Evolutionary conservation across 2,329 filamentous ascomycete species (phyloP).

Genomic region (Diaporthe citriasiana): DNA sequence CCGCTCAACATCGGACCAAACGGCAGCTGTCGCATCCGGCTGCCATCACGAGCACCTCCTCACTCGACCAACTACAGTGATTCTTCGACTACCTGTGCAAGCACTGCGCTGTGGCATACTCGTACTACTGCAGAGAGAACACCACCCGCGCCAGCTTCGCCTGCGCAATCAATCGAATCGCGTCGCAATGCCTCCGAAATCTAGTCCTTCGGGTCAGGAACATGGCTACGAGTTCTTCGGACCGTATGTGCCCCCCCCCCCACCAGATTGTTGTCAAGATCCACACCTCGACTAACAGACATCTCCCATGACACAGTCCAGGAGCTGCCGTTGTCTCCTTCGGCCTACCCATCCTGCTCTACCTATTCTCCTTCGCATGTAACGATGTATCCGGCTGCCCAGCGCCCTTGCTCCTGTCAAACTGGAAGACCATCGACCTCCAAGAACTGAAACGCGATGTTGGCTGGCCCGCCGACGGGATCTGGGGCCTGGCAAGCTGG

Average conservation of each 20-base stretch:
- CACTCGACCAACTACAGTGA: neutral
- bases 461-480: constrained; percentile 82
- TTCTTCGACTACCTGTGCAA: neutral
- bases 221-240: constrained; percentile 68
- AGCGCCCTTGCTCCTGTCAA: constrained; percentile 82
- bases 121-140: neutral
- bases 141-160: constrained; percentile 4
- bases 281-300: neutral
- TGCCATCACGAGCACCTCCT: neutral
- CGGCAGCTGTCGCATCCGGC: constrained; percentile 27
- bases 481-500: constrained; percentile 78
- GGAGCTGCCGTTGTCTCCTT: constrained; percentile 85
- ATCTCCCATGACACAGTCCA: constrained; percentile 63
- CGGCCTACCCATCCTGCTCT: constrained; percentile 83
- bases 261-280: neutral
- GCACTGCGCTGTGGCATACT: neutral
- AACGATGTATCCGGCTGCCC: constrained; percentile 95
- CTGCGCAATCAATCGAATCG: neutral
- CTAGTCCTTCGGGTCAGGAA: constrained; percentile 43
- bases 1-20: constrained; percentile 6
- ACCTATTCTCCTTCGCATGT: constrained; percentile 86
- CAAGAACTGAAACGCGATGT: constrained; percentile 83
- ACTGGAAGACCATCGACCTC: constrained; percentile 75
- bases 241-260: constrained; percentile 56
- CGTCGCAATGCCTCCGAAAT: constrained; percentile 35